Base-by-base conservation (phyloP, 2,329 filamentous ascomycete genomes). In the Aspergillus versicolor region DNA sequence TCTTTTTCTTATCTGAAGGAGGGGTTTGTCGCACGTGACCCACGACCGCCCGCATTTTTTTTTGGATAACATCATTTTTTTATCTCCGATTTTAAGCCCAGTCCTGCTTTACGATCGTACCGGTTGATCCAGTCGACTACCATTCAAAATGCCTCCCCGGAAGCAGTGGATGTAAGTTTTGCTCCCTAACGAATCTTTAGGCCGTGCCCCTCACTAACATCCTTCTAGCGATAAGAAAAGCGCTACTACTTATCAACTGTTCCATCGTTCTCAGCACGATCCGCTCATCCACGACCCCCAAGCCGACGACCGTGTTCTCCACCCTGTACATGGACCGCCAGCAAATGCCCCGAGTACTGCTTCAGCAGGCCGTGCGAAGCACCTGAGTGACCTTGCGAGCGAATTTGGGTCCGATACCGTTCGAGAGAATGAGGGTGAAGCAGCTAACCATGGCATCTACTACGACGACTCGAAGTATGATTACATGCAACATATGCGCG, bases 401-500 rank as follows among this genome's bases (percentile, higher is more conserved):
- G 84, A 88, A 71, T 87, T 97, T 49, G 89, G 89, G 1, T 79
- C 83, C 34, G 79, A 81, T 42, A 77, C 77, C 59, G 86, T 96
- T 63, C 87, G 92, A 65, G 84, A 85, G 56, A 97, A 99, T 73
- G 94, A 99, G 76, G 95, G 95, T 67, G 92, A 99, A 77, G 94
- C 95, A 8, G 94, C 95, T 64, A 90, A 90, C 73, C 86, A 97
- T 75, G 94, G 94, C 62, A 85, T 99, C 63, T 99, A 90, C 81
- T 99, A 84, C 74, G 95, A 99, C 75, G 94, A 99, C 76, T 89
- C 90, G 63, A 85, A 91, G 70, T 99, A 99, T 77, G 94, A 99
- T 76, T 99, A 99, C 78, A 99, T 99, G 94, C 94, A 99, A 75
- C 94, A 99, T 76, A 80, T 99, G 82, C 89, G 92, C 54, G 94